Conservation (phyloP, 257 asterid genomes). For the Nicotiana sylvestris region DNA sequence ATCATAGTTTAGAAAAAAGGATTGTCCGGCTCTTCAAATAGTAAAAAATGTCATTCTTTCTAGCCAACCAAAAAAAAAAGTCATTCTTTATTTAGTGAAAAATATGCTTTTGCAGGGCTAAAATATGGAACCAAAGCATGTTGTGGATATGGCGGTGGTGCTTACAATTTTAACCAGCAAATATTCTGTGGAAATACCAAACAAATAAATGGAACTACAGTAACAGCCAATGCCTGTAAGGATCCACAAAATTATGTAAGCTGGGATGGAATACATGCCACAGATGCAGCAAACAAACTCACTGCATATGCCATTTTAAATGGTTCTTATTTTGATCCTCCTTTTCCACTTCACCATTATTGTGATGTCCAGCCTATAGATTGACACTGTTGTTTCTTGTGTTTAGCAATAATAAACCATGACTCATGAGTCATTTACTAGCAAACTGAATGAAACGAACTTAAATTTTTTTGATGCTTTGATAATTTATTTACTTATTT, state of each 20-base stretch:
- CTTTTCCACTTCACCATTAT: slow-evolving; percentile 35
- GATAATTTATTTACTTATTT: neutral
- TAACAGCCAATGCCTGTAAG: slow-evolving; percentile 45
- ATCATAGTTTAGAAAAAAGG: too few species aligned
- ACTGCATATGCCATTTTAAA: slow-evolving; percentile 48
- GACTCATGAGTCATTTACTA: neutral
- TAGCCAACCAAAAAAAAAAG: too few species aligned
- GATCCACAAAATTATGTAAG: slow-evolving; percentile 70
- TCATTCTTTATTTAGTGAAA: neutral
- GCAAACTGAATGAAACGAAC: neutral
- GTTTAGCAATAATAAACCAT: neutral
- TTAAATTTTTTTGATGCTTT: neutral
- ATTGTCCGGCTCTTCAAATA: too few species aligned
- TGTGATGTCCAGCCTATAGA: slow-evolving; percentile 49
- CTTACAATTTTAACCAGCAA: slow-evolving; percentile 45
- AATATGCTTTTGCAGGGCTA: slow-evolving; percentile 37
- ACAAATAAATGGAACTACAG: slow-evolving; percentile 34
- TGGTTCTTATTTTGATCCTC: slow-evolving; percentile 53
- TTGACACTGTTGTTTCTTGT: slow-evolving; percentile 9
- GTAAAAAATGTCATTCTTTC: neutral
- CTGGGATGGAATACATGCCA: slow-evolving; percentile 79
- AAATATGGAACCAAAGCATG: slow-evolving; percentile 68
- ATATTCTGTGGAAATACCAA: slow-evolving; percentile 50
- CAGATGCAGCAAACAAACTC: slow-evolving; percentile 78
- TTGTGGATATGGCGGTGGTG: slow-evolving; percentile 77